Conservation (phyloP, 2,329 filamentous ascomycete genomes). For the Epichloe uncinata region DNA sequence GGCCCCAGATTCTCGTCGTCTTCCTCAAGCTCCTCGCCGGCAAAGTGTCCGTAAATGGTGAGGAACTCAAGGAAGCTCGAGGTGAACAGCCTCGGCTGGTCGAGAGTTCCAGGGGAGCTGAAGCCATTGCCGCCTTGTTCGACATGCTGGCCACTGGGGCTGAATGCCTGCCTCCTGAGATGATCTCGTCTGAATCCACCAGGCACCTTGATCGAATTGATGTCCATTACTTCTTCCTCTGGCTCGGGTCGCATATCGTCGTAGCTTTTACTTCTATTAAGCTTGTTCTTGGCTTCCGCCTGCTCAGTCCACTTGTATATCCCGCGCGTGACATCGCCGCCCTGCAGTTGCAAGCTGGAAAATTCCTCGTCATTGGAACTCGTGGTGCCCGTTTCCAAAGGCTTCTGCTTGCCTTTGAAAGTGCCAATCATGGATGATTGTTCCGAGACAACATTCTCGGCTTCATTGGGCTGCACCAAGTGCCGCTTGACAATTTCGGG, state of each 20-base stretch:
- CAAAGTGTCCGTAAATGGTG: slow-evolving; percentile 92
- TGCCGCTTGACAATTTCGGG: slow-evolving; percentile 85
- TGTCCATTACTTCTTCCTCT: slow-evolving; percentile 69
- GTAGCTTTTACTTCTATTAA: slow-evolving; percentile 80
- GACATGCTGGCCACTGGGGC: slow-evolving; percentile 29
- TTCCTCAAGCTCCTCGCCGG: slow-evolving; percentile 90
- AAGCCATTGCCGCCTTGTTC: slow-evolving; percentile 20
- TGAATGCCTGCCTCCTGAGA: slow-evolving; percentile 60
- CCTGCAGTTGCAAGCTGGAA: slow-evolving; percentile 83
- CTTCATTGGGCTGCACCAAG: slow-evolving; percentile 56
- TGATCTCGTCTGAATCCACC: slow-evolving; percentile 91
- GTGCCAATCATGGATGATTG: slow-evolving; percentile 30
- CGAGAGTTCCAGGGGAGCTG: slow-evolving; percentile 17
- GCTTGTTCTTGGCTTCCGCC: slow-evolving; percentile 54
- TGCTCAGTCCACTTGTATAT: slow-evolving; percentile 97
- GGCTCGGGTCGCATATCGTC: slow-evolving; percentile 63
- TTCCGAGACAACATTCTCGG: slow-evolving; percentile 30
- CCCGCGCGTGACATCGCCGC: slow-evolving; percentile 84
- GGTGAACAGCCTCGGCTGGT: slow-evolving; percentile 53
- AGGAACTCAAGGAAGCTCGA: slow-evolving; percentile 93
- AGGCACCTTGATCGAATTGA: slow-evolving; percentile 81
- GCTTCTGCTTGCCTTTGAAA: slow-evolving; percentile 42
- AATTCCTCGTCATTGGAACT: slow-evolving; percentile 65
- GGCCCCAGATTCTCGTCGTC: slow-evolving; percentile 81
- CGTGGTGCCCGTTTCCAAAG: slow-evolving; percentile 22